Evolutionary conservation across 1,284 basidiomycete genomes (phyloP), one percentile per base, ranked within the genome.

Genomic region (Leccinum subspadiceum): DNA sequence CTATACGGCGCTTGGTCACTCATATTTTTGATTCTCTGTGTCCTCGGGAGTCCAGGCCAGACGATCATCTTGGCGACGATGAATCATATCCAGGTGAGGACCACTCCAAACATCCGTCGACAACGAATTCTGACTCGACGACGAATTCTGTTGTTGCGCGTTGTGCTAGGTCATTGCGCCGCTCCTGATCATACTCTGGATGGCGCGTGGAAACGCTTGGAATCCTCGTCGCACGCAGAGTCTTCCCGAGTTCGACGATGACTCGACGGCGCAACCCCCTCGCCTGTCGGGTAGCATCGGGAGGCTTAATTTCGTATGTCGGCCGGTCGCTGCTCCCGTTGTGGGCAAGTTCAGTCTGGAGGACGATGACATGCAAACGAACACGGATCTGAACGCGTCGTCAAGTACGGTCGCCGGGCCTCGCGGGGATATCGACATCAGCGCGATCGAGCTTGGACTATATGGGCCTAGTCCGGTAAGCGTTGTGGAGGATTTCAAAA

Each of bases 1-100:
- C 54, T 74, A 10, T 72, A 74, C 15, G 71, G 62, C 0, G 26
- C 48, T 22, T 74, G 72, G 65, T 74, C 70, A 0, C 37, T 72
- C 49, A 20, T 61, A 8, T 72, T 71, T 46, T 41, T 72, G 35
- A 48, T 74, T 22, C 58, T 73, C 1, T 75, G 64, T 51, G 39
- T 65, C 10, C 51, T 58, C 9, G 58, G 41, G 5, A 67, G 64
- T 37, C 63, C 70, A 1, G 67, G 62, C 13, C 71, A 72, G 57
- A 64, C 58, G 8, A 17, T 74, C 37, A 59, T 76, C 29, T 56
- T 75, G 49, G 65, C 67, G 15, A 66, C 68, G 13, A 60, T 75
- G 50, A 63, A 63, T 10, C 63, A 70, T 15, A 62, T 75, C 24
- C 74, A 76, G 64, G 74, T 73, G 37, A 39, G 15, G 15, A 39